A percentile compares a stretch with the other conserved stretches of the same genome.
Conservation (phyloP, 805 yeast species). For the Nakazawaea wickerhamii region DNA sequence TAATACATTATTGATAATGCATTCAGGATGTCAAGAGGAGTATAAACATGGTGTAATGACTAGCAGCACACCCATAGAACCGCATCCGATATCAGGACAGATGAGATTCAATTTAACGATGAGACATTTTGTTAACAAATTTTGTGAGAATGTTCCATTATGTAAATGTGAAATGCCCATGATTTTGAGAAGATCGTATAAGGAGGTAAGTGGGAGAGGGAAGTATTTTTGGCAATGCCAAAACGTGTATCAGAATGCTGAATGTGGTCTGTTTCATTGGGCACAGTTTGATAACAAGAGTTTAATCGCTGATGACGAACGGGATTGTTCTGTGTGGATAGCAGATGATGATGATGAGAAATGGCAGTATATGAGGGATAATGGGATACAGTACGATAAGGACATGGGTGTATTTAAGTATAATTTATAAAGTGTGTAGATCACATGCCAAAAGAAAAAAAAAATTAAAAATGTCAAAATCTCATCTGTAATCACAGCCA, state of each 20-base stretch:
- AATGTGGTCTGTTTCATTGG: constrained; percentile 45
- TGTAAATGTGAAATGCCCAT: constrained; percentile 40
- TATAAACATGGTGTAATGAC: constrained; percentile 62
- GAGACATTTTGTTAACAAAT: constrained; percentile 43
- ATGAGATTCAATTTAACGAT: constrained; percentile 61
- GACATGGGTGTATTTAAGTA: constrained; percentile 5
- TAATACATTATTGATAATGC: constrained; percentile 66
- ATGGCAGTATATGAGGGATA: constrained; percentile 9
- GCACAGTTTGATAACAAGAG: constrained; percentile 38
- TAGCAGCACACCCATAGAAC: constrained; percentile 30
- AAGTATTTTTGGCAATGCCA: constrained; percentile 67
- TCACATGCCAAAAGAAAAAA: too few relatives aligned
- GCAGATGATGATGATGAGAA: constrained; percentile 34
- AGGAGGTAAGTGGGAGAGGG: constrained; percentile 40
- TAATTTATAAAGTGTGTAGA: neutral
- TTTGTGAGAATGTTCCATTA: constrained; percentile 31
- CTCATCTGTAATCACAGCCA: too few relatives aligned
- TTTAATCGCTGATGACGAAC: constrained; percentile 27
- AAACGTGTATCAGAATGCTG: constrained; percentile 35
- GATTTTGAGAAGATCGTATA: constrained; percentile 53
- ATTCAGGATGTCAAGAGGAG: constrained; percentile 74
- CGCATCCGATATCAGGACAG: constrained; percentile 45
- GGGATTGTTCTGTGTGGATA: constrained; percentile 39
- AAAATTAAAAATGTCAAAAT: too few relatives aligned
- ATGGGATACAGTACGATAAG: constrained; percentile 5